phyloP scores from a whole-genome alignment of 208 protist species.

The Trypanosoma boissoni region DNA sequence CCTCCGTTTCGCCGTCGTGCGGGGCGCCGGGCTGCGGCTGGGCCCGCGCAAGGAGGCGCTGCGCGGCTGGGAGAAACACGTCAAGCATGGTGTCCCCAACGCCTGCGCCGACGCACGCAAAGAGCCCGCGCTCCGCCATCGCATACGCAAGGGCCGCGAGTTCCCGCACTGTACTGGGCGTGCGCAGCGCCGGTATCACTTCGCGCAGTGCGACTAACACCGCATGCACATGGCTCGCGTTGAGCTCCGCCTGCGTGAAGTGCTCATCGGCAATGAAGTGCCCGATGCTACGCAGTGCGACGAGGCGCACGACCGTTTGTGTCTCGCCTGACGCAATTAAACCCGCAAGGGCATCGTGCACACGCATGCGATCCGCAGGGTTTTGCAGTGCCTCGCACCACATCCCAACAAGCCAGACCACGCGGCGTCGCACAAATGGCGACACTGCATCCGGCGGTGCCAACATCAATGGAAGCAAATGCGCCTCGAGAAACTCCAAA shows the following conservation, averaged over 20 bases:
- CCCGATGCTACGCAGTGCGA: conserved; percentile 46
- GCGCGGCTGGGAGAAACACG: conserved; percentile 42
- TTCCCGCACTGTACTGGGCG: conserved; percentile 36
- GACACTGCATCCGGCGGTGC: conserved; percentile 5
- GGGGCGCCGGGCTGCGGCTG: conserved; percentile 1
- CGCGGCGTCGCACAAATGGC: conserved; percentile 65
- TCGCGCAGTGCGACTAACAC: conserved; percentile 46
- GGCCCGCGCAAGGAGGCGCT: conserved; percentile 25
- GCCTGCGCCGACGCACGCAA: background rate
- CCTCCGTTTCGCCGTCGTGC: conserved; percentile 24
- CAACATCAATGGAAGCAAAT: conserved; percentile 66
- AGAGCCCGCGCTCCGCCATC: conserved; percentile 39
- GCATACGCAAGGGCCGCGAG: conserved; percentile 56
- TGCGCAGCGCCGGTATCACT: conserved; percentile 41
- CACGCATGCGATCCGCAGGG: conserved; percentile 26
- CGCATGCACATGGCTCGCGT: conserved; percentile 36
- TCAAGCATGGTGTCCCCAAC: conserved; percentile 50
- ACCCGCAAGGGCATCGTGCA: conserved; percentile 55
- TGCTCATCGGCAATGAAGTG: conserved; percentile 64
- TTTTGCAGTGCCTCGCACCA: conserved; percentile 75
- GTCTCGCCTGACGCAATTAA: conserved; percentile 33
- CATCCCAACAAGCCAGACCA: conserved; percentile 85
- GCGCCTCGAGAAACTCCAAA: conserved; percentile 43
- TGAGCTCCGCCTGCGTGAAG: conserved; percentile 51
- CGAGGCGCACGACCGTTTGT: conserved; percentile 42